Base-by-base conservation (phyloP, 225 moss, liverwort and hornwort genomes). In the Straminergon stramineum region DNA sequence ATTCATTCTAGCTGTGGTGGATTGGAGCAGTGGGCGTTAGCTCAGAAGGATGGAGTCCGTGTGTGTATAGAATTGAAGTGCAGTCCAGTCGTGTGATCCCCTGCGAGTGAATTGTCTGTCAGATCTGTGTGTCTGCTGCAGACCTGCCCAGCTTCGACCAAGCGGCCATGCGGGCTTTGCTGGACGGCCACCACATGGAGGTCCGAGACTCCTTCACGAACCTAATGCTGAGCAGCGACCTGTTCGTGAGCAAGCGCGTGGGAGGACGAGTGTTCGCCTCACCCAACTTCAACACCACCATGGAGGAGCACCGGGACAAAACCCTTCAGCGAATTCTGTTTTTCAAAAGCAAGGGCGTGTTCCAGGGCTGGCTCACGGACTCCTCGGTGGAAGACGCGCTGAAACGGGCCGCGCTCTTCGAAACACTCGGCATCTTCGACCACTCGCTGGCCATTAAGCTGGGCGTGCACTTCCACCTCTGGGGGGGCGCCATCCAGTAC, bases 401-500 rank as follows among this genome's bases (percentile, higher is more conserved):
- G 90, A 90, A 65, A 58, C 93, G 90, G 37, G 90, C 95, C 21
- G 96, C 97, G 37, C 78, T 95, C 35, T 95, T 96, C 62, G 99
- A 99, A 90, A 89, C 92, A 65, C 83, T 99, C 86, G 91, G 94
- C 76, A 90, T 90, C 53, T 99, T 95, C 48, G 99, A 99, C 87
- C 99, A 99, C 92, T 95, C 99, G 71, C 87, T 95, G 64, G 91
- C 97, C 90, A 92, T 99, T 74, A 99, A 99, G 93, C 94, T 95
- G 55, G 99, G 99, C 61, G 99, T 99, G 85, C 99, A 99, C 83
- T 71, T 96, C 62, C 95, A 96, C 68, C 91, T 99, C 52, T 99
- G 99, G 99, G 99, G 97, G 32, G 97, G 99, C 80, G 94, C 99
- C 64, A 84, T 97, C 64, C 91, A 96, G 85, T 97, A 93, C 84